Conservation (phyloP, 2,329 filamentous ascomycete genomes). For the Neocucurbitaria cava region DNA sequence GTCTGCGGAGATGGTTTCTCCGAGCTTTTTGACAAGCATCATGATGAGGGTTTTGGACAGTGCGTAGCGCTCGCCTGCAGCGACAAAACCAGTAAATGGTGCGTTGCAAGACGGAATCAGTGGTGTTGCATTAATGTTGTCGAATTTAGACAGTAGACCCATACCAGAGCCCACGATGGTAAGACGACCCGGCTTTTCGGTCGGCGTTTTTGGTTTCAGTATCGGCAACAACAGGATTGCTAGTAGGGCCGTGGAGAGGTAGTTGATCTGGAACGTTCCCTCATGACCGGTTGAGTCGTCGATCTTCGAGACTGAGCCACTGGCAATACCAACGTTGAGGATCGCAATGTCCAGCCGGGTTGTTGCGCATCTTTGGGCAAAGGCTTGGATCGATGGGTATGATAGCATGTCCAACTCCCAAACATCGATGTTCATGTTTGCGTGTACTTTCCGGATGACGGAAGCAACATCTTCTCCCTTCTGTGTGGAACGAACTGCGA, state of each 20-base stretch:
- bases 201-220: constrained; percentile 18
- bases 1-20: constrained; percentile 18
- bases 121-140: constrained; percentile 12
- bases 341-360: constrained; percentile 34
- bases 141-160: constrained; percentile 5
- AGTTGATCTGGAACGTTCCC: constrained; percentile 61
- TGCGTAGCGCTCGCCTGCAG: constrained; percentile 19
- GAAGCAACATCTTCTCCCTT: constrained; percentile 39
- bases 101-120: constrained; percentile 25
- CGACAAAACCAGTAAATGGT: constrained; percentile 4
- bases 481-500: constrained; percentile 33
- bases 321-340: constrained; percentile 45
- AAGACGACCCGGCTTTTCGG: constrained; percentile 9
- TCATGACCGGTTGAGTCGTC: constrained; percentile 39
- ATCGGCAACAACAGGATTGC: constrained; percentile 55
- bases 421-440: constrained; percentile 27
- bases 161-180: constrained; percentile 15
- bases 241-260: constrained; percentile 61
- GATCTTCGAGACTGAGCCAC: constrained; percentile 14
- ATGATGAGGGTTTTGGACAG: constrained; percentile 24
- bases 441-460: constrained; percentile 15
- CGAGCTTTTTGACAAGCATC: constrained; percentile 25
- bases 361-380: constrained; percentile 17
- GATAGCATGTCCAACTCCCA: constrained; percentile 37
- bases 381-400: constrained; percentile 28